Percentiles rank a stretch among this genome's conserved stretches.
These are phyloP conservation scores for Aspergillus spinulosporus DNA, from an alignment of 2,329 filamentous ascomycete genomes.

Conservation along the genomic window DNA sequence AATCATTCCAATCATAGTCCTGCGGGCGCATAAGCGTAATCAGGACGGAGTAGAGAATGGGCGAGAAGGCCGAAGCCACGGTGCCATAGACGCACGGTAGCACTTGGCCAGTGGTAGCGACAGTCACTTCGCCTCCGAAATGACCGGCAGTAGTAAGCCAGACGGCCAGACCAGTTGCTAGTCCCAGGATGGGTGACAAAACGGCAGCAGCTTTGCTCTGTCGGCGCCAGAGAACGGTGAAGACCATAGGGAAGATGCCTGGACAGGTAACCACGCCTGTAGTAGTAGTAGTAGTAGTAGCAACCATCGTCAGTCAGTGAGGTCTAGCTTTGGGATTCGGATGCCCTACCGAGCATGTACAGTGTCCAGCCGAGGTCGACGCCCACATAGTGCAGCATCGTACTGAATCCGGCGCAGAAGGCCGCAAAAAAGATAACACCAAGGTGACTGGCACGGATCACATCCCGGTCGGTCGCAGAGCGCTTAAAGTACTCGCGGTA, in stretches of 20 bases:
- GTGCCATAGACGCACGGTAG: conserved; percentile 57
- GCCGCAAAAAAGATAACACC: conserved; percentile 56
- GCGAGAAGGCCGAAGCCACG: conserved; percentile 55
- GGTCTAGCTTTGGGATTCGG: not conserved
- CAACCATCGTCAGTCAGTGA: not conserved
- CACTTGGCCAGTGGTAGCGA: conserved; percentile 51
- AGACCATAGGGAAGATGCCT: conserved; percentile 55
- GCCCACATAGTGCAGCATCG: conserved; percentile 55
- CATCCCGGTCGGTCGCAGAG: not conserved
- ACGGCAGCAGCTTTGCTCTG: conserved; percentile 54
- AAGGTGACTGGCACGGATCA: conserved; percentile 45
- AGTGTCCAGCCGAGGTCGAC: conserved; percentile 57
- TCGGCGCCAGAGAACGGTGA: conserved; percentile 55
- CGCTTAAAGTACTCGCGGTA: conserved; percentile 3
- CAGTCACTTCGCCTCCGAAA: conserved; percentile 50
- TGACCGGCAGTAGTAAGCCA: conserved; percentile 54
- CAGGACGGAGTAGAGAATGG: conserved; percentile 51
- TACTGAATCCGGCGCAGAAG: conserved; percentile 55
- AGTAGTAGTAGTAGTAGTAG: conserved; percentile 17
- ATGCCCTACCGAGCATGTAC: conserved; percentile 51
- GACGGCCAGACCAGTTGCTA: conserved; percentile 53
- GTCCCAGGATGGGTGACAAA: conserved; percentile 52
- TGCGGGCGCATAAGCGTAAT: conserved; percentile 51
- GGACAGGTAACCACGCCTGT: conserved; percentile 53
- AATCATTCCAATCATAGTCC: conserved; percentile 46